Percentiles rank a stretch among this genome's conserved stretches.
These are phyloP conservation scores for Erucastrum elatum DNA, from an alignment of 345 rosid species.

Conservation along the genomic window DNA sequence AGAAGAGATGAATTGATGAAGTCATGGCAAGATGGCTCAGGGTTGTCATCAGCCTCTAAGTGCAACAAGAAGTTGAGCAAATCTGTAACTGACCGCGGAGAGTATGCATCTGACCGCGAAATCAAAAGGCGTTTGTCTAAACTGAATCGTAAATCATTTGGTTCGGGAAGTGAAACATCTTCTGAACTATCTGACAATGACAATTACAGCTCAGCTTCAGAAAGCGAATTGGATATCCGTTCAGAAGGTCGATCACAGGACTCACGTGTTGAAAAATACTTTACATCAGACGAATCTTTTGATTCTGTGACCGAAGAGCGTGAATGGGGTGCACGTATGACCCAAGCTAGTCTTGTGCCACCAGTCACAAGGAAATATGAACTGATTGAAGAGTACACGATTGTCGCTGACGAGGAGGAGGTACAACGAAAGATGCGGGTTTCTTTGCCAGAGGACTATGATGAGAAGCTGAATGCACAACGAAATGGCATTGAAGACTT, in stretches of 20 bases:
- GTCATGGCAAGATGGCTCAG: constrained; percentile 77
- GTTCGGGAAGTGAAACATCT: constrained; percentile 93
- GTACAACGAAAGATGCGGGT: constrained; percentile 87
- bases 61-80: constrained; percentile 63
- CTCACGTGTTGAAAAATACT: constrained; percentile 60
- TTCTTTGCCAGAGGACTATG: constrained; percentile 92
- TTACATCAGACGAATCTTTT: constrained; percentile 56
- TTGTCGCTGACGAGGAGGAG: constrained; percentile 90
- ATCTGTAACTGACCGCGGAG: constrained; percentile 58
- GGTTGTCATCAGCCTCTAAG: constrained; percentile 55
- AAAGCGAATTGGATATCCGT: constrained; percentile 75
- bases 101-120: constrained; percentile 88
- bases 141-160: constrained; percentile 74
- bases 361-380: constrained; percentile 98
- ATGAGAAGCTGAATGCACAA: constrained; percentile 89
- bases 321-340: constrained; percentile 99
- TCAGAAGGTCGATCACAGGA: constrained; percentile 63
- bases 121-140: constrained; percentile 79
- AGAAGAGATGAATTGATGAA: constrained; percentile 80
- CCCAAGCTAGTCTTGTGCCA: constrained; percentile 95
- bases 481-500: constrained; percentile 84
- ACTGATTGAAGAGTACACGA: constrained; percentile 73
- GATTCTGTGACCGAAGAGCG: constrained; percentile 80
- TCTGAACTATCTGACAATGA: constrained; percentile 73
- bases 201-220: constrained; percentile 73